phyloP scores from a whole-genome alignment of 2,329 filamentous ascomycete genomes.

The Lecanicillium sp. region DNA sequence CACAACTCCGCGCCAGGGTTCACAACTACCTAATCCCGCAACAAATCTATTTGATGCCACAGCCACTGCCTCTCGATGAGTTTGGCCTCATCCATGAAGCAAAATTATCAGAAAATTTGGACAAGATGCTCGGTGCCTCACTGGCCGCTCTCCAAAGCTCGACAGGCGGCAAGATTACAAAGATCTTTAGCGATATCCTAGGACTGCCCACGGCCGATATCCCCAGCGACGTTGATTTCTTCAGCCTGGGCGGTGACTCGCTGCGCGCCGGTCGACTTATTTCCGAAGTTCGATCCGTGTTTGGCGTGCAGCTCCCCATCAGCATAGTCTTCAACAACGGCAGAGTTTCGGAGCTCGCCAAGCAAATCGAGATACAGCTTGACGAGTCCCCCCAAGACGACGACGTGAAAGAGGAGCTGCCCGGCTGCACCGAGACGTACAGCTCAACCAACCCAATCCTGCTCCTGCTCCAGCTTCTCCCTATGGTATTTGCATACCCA shows the following conservation, averaged over 20 bases:
- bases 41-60: no score
- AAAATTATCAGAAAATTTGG: no score
- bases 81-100: no score
- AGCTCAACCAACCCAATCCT: neutral
- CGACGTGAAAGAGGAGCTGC: slow-evolving; percentile 19
- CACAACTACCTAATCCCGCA: no score
- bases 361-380: slow-evolving; percentile 30
- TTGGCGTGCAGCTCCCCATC: slow-evolving; percentile 43
- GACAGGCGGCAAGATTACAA: no score
- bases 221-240: no score
- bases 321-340: slow-evolving; percentile 45
- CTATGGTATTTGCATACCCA: neutral
- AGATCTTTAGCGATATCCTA: no score
- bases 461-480: neutral
- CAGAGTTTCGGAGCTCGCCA: slow-evolving; percentile 35
- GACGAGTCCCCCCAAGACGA: slow-evolving; percentile 8
- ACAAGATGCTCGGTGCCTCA: no score
- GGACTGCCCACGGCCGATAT: no score
- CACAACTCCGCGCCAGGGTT: no score
- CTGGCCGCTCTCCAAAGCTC: no score
- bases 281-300: slow-evolving; percentile 43
- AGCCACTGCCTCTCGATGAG: no score
- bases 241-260: slow-evolving; percentile 50
- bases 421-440: slow-evolving; percentile 23
- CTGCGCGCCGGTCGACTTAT: slow-evolving; percentile 47